Evolutionary conservation across 2,329 filamentous ascomycete species (phyloP).

Genomic region (Atkinsonella texensis): DNA sequence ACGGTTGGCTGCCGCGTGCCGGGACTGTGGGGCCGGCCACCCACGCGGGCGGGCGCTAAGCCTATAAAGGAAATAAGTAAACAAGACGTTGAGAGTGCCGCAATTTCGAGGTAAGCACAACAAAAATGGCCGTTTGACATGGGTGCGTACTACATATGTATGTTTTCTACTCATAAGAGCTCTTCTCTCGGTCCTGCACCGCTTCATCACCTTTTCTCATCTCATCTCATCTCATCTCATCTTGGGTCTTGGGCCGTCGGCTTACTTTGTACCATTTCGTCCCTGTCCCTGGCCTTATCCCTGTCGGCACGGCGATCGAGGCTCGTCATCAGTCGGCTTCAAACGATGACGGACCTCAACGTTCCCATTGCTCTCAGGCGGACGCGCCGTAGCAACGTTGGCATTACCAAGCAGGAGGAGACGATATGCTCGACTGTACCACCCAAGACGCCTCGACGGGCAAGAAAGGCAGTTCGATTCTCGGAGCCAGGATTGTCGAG

Average conservation of each 20-base stretch:
- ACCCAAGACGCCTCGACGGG: constrained; percentile 19
- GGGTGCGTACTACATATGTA: not conserved
- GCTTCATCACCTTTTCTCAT: not conserved
- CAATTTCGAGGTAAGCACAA: not conserved
- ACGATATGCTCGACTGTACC: constrained; percentile 7
- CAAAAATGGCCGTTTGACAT: not conserved
- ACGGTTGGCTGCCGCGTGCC: constrained; percentile 17
- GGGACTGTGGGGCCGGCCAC: constrained; percentile 13
- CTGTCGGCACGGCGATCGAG: not conserved
- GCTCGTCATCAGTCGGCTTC: not conserved
- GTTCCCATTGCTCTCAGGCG: constrained; percentile 45
- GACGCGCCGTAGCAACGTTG: constrained; percentile 31
- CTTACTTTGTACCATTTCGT: too few relatives aligned
- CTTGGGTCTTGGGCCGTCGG: not conserved
- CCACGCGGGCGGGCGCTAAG: constrained; percentile 19
- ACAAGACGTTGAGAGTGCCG: constrained; percentile 20
- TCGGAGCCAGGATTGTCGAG: constrained; percentile 44
- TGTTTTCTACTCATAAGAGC: not conserved
- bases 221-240: not conserved
- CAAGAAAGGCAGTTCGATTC: constrained; percentile 43
- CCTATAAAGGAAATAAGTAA: constrained; percentile 33
- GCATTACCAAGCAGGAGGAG: constrained; percentile 16
- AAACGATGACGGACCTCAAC: constrained; percentile 27
- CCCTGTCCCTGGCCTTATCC: too few relatives aligned
- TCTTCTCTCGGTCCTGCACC: not conserved